Percentiles rank a stretch among this genome's conserved stretches.
Conservation (phyloP, 305 asterid species). For the Rubia peregrina region DNA sequence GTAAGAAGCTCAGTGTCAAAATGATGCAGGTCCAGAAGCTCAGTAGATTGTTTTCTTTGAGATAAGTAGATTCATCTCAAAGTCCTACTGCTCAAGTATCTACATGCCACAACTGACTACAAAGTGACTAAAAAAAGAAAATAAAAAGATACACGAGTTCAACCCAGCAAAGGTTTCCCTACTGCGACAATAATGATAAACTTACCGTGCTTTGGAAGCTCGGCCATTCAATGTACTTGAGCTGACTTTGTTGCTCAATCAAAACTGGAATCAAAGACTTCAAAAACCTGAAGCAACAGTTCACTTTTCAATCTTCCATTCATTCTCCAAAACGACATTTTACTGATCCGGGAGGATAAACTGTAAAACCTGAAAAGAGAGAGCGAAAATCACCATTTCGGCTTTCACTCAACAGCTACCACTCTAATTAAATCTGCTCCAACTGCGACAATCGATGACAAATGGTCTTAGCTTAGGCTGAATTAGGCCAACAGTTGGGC, state of each 20-base stretch:
- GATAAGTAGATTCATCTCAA: no score
- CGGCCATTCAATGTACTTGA: conserved; percentile 46
- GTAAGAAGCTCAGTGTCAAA: conserved; percentile 83
- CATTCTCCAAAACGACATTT: not conserved
- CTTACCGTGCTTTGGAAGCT: conserved; percentile 80
- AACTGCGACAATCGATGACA: conserved; percentile 15
- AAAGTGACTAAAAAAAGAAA: no score
- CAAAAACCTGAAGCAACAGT: conserved; percentile 33
- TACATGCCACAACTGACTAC: no score
- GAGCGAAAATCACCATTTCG: conserved; percentile 26
- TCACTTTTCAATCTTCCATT: conserved; percentile 3
- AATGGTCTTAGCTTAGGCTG: conserved; percentile 20
- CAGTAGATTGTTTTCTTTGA: conserved; percentile 14
- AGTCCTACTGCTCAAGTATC: no score
- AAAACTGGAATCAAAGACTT: conserved; percentile 26
- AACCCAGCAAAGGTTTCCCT: no score
- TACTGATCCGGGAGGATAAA: no score
- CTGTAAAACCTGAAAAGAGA: not conserved
- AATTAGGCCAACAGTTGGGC: conserved; percentile 19
- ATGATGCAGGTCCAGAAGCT: conserved; percentile 92
- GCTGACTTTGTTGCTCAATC: conserved; percentile 41
- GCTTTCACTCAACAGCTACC: conserved; percentile 6
- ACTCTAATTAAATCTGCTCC: conserved; percentile 21
- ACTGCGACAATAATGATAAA: conserved; percentile 7
- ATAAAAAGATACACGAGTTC: no score